Evolutionary conservation across 2,329 filamentous ascomycete genomes (phyloP), one percentile per base, ranked within the genome.

Genomic region (Didymella glomerata): DNA sequence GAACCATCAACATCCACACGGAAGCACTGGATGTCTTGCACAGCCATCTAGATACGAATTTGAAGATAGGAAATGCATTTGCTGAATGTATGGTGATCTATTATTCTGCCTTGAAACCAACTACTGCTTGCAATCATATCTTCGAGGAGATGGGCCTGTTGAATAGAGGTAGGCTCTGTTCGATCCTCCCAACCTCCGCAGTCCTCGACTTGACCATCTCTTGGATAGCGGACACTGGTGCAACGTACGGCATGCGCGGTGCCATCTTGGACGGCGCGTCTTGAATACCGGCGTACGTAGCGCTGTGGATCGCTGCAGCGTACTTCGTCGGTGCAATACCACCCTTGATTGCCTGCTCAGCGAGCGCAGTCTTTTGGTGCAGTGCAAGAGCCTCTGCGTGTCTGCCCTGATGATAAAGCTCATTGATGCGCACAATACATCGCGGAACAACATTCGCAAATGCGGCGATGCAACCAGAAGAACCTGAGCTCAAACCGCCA

Each of bases 291-390:
- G 32, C 32, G 9, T 36, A 36, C 7, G 32, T 36, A n/a, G 32
- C 32, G 32, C 32, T 36, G 32, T 36, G 32, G 16, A 36, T 36
- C 16, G 32, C 32, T 7, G 32, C 32, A 11, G 32, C 32, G 32
- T 36, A 36, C 16, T 36, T 36, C 8, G 32, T 36, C 16, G 32
- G 32, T 2, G 32, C 32, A 36, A 36, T 36, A 36, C 32, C 88
- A 14, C 81, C 80, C 76, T 90, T 90, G 69, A 84, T 85, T 1
- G 85, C 83, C 57, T 84, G 83, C 75, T 90, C 88, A 0, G 87
- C 87, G 51, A 90, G 76, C 3, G 87, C 86, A 0, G 86, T 84
- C 70, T 83, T 83, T 63, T 81, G 78, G 66, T 90, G 87, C 71
- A 90, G 73, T 55, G 76, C 79, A 61, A 88, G 68, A 2, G 88